These are phyloP conservation scores for Phytopythium litorale DNA, from an alignment of 352 stramenopile species.

Conservation along the genomic window DNA sequence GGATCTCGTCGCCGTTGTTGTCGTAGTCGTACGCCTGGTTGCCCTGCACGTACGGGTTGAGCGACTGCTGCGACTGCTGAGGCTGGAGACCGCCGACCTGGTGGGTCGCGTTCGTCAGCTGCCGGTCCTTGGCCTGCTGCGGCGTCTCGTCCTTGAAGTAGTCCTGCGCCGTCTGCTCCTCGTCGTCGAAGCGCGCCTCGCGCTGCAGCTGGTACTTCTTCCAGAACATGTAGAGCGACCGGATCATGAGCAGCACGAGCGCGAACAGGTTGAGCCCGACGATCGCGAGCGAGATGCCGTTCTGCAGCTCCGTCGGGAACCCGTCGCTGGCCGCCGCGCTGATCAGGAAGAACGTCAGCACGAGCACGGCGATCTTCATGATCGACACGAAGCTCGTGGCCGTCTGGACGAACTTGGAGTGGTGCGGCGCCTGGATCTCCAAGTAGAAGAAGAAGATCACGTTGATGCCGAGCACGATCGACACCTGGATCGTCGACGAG, in stretches of 20 bases:
- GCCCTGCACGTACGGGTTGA: slow-evolving; percentile 40
- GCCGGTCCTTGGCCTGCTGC: slow-evolving; percentile 27
- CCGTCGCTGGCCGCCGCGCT: slow-evolving; percentile 46
- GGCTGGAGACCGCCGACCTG: slow-evolving; percentile 14
- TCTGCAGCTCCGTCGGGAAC: slow-evolving; percentile 58
- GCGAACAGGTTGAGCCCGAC: slow-evolving; percentile 68
- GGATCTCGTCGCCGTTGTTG: slow-evolving; percentile 48
- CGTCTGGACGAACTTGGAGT: slow-evolving; percentile 69
- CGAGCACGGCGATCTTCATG: slow-evolving; percentile 73
- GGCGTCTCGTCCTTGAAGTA: slow-evolving; percentile 69
- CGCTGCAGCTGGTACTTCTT: slow-evolving; percentile 70
- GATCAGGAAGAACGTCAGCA: slow-evolving; percentile 73
- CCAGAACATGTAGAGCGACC: slow-evolving; percentile 68
- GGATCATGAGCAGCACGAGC: slow-evolving; percentile 58
- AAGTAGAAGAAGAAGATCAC: slow-evolving; percentile 75
- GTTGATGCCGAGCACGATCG: slow-evolving; percentile 49
- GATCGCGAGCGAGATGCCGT: slow-evolving; percentile 65
- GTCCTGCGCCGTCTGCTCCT: slow-evolving; percentile 55
- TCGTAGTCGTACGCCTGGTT: slow-evolving; percentile 26
- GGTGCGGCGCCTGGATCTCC: slow-evolving; percentile 61
- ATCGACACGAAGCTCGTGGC: slow-evolving; percentile 71
- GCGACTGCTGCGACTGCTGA: slow-evolving; percentile 23
- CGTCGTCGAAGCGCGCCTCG: slow-evolving; percentile 50
- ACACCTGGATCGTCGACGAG: slow-evolving; percentile 43
- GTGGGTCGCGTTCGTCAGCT: slow-evolving; percentile 9